phyloP scores from a whole-genome alignment of 1,284 basidiomycete species.

The Xerocomus amazonicus region DNA sequence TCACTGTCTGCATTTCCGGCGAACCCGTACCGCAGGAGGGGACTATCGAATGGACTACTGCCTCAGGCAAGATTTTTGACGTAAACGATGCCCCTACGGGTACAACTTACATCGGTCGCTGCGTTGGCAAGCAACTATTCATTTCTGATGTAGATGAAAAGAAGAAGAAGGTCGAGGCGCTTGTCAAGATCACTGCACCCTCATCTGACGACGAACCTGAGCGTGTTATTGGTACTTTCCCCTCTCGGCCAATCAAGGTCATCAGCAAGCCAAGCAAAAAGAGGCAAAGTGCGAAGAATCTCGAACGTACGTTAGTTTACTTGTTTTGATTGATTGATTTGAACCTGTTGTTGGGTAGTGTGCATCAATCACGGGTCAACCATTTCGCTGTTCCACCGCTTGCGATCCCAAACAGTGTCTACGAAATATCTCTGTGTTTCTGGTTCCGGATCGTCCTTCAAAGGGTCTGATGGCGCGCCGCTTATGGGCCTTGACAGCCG shows the following conservation, averaged over 20 bases:
- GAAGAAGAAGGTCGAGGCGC: constrained; percentile 88
- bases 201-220: constrained; percentile 73
- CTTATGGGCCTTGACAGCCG: constrained; percentile 79
- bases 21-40: constrained; percentile 82
- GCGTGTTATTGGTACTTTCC: constrained; percentile 81
- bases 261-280: constrained; percentile 98
- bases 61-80: constrained; percentile 79
- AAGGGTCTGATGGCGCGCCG: constrained; percentile 84
- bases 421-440: constrained; percentile 96
- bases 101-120: constrained; percentile 81
- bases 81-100: constrained; percentile 74
- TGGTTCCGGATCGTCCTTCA: constrained; percentile 84
- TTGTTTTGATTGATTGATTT: constrained; percentile 16
- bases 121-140: constrained; percentile 87
- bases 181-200: constrained; percentile 86
- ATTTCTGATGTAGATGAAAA: constrained; percentile 89
- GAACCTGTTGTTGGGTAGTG: constrained; percentile 46
- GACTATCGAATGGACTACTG: constrained; percentile 80
- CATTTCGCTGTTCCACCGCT: constrained; percentile 91
- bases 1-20: constrained; percentile 89
- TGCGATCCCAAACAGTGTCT: constrained; percentile 90
- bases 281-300: constrained; percentile 88
- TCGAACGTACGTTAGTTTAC: constrained; percentile 69
- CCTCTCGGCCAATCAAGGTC: constrained; percentile 91
- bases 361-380: constrained; percentile 95